Evolutionary conservation across 2,329 filamentous ascomycete genomes (phyloP).

Genomic region (Chaetomium globosum): DNA sequence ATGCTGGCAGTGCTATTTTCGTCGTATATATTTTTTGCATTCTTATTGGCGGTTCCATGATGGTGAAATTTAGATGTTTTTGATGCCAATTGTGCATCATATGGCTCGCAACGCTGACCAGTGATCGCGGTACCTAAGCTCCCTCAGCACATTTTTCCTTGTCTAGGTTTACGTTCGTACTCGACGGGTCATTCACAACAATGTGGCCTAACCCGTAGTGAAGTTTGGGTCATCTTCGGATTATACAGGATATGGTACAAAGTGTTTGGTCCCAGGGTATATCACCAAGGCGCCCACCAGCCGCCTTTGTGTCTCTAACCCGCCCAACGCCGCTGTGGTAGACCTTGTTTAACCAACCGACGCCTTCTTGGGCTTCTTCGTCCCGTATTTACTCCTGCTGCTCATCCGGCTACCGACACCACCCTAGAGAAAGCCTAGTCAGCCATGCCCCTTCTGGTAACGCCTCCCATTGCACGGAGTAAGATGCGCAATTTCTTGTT

Average conservation of each 20-base stretch:
- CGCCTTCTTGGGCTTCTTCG: slow-evolving; percentile 95
- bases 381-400: slow-evolving; percentile 93
- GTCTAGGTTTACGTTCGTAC: neutral
- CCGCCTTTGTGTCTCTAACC: neutral
- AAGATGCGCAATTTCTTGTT: too few relatives aligned
- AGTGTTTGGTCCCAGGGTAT: neutral
- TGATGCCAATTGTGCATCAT: too few relatives aligned
- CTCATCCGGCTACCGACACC: slow-evolving; percentile 84
- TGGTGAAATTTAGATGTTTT: slow-evolving; percentile 4
- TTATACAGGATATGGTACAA: slow-evolving; percentile 29
- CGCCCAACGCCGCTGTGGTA: neutral
- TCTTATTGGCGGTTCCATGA: slow-evolving; percentile 5
- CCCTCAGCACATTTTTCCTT: too few relatives aligned
- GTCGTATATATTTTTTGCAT: slow-evolving; percentile 21
- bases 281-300: neutral
- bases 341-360: slow-evolving; percentile 48
- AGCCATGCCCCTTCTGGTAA: neutral
- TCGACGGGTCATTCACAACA: neutral
- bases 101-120: neutral
- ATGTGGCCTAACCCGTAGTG: neutral
- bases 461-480: too few relatives aligned
- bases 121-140: neutral
- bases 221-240: neutral
- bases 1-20: slow-evolving; percentile 9
- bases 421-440: slow-evolving; percentile 58